Base-by-base conservation (phyloP, 225 moss, liverwort and hornwort species). In the Straminergon stramineum region DNA sequence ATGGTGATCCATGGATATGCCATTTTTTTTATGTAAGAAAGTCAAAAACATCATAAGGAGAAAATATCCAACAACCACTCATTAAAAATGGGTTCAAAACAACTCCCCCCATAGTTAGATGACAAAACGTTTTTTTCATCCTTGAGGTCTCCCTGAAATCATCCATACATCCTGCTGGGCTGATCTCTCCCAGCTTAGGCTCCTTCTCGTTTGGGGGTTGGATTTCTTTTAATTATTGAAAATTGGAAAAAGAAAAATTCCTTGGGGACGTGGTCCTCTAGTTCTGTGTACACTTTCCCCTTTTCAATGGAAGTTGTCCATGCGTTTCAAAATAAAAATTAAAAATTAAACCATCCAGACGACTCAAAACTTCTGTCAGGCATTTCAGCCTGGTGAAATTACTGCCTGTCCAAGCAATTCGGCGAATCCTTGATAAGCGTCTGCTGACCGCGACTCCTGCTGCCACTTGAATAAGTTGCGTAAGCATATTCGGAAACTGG, bases 1-100 rank as follows among this genome's bases (percentile, higher is more conserved):
- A 32, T 20, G 7, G 0, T 30, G 10, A 48, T 75, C 1, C 0
- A 0, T 18, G 11, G 7, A 48, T 30, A 30, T 75, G 0, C 11
- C 30, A 31, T 48, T 75, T 75, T 75, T 24, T 23, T 39, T n/a
- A 39, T 70, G 24, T 39, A 70, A 70, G 8, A 70, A 70, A 70
- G 14, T 39, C 3, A 45, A 17, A 74, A 45, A 74, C 31, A 74
- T 45, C 4, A 30, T 17, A 30, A 28, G 3, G 6, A 30, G 11
- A 5, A 74, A 10, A 48, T 48, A 31, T 75, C 2, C 31, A 48
- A 75, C 31, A 75, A 30, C 2, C 10, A 45, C 4, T 48, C 7
- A 11, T 48, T 20, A 5, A 14, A 52, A 77, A 53, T 22, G 5
- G 53, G 5, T 53, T 53, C 10, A 34, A 52, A 8, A n/a, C 34